Percentiles rank a stretch among this genome's conserved stretches.
phyloP scores from a whole-genome alignment of 495 filamentous ascomycete genomes.

The Penicillium herquei region DNA sequence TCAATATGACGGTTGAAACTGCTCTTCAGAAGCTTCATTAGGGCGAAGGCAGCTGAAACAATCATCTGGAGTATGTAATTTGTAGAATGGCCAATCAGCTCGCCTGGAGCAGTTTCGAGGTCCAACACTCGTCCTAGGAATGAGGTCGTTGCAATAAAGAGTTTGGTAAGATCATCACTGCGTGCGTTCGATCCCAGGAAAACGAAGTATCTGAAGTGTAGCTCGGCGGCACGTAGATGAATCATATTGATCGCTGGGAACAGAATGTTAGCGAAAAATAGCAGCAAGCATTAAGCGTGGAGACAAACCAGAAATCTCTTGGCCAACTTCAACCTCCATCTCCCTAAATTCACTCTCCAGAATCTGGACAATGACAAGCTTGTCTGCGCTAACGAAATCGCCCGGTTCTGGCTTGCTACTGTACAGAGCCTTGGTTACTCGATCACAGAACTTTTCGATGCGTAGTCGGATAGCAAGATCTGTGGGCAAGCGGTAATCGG shows the following conservation, averaged over 20 bases:
- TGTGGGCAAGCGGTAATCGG: conserved; percentile 63
- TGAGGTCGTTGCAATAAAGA: conserved; percentile 59
- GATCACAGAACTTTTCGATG: conserved; percentile 83
- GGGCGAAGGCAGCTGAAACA: conserved; percentile 78
- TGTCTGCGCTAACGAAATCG: conserved; percentile 71
- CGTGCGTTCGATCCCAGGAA: conserved; percentile 56
- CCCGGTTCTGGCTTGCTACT: conserved; percentile 74
- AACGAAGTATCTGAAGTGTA: conserved; percentile 47
- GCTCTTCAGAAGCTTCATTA: conserved; percentile 83
- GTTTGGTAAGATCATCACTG: conserved; percentile 68
- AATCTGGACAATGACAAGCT: conserved; percentile 62
- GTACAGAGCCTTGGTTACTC: conserved; percentile 81
- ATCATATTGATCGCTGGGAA: conserved; percentile 60
- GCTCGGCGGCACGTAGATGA: conserved; percentile 45
- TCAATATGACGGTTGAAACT: conserved; percentile 67
- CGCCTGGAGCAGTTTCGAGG: conserved; percentile 46
- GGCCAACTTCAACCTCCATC: conserved; percentile 49
- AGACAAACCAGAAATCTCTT: conserved; percentile 50
- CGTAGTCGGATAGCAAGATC: conserved; percentile 70
- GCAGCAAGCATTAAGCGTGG: conserved; percentile 56
- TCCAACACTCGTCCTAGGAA: conserved; percentile 48
- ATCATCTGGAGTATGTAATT: conserved; percentile 95
- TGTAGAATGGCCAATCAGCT: conserved; percentile 68
- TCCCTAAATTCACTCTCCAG: conserved; percentile 53
- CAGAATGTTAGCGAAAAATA: conserved; percentile 51